phyloP scores from a whole-genome alignment of 2,329 filamentous ascomycete genomes.

The Cryphonectria japonica region DNA sequence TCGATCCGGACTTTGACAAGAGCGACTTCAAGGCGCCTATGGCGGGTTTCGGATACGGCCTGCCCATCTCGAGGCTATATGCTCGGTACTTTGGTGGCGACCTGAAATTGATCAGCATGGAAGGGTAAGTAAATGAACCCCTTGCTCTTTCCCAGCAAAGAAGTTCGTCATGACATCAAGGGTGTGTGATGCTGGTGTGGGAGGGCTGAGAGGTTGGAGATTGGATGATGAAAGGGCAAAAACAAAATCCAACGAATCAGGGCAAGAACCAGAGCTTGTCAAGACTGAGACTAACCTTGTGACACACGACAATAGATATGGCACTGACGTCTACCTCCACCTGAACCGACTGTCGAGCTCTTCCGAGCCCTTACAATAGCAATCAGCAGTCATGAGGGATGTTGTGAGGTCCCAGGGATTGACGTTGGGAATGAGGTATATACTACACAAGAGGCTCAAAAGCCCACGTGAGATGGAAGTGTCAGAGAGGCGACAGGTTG shows the following conservation, averaged over 20 bases:
- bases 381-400: conserved; percentile 87
- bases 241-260: background rate
- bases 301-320: conserved; percentile 61
- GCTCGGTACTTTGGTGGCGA: conserved; percentile 97
- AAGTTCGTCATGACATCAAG: background rate
- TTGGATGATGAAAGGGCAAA: background rate
- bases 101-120: conserved; percentile 97
- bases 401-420: conserved; percentile 64
- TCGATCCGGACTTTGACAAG: conserved; percentile 98
- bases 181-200: background rate
- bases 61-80: conserved; percentile 92
- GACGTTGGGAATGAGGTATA: conserved; percentile 53
- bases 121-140: conserved; percentile 70
- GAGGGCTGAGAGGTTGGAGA: background rate
- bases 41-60: conserved; percentile 97
- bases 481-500: conserved; percentile 86
- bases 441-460: conserved; percentile 69
- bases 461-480: conserved; percentile 63
- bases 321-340: conserved; percentile 97
- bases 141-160: background rate
- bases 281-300: conserved; percentile 30
- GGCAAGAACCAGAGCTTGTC: background rate
- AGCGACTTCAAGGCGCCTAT: conserved; percentile 99
- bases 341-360: conserved; percentile 94
- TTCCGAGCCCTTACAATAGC: conserved; percentile 95